These are phyloP conservation scores for Ustilago cynodontis DNA, from an alignment of 1,284 basidiomycete species.

Conservation along the genomic window DNA sequence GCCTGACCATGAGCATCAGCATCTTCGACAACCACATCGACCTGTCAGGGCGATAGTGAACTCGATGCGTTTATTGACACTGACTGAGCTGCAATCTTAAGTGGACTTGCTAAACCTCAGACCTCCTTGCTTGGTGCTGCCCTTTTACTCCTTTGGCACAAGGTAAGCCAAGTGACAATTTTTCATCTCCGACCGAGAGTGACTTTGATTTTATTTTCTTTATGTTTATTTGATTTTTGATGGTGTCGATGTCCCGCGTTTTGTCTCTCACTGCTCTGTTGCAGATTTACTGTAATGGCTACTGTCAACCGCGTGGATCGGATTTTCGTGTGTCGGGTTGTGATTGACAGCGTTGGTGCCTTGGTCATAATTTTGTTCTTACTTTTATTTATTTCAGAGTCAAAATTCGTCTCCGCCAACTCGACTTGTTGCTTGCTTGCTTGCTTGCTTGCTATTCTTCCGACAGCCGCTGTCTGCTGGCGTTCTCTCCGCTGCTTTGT, in stretches of 20 bases:
- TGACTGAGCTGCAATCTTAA: background rate
- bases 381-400: background rate
- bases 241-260: background rate
- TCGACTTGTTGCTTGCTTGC: background rate
- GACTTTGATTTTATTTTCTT: too few species aligned
- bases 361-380: too few species aligned
- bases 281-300: background rate
- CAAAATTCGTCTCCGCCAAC: slow-evolving; percentile 1
- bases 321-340: too few species aligned
- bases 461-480: background rate
- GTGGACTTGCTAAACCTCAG: slow-evolving; percentile 1
- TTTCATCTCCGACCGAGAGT: slow-evolving; percentile 3
- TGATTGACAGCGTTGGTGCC: too few species aligned
- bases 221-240: too few species aligned
- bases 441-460: background rate
- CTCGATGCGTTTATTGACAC: background rate
- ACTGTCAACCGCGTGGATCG: background rate
- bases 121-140: slow-evolving; percentile 9
- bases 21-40: background rate
- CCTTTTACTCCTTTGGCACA: background rate
- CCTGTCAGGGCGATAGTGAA: slow-evolving; percentile 2
- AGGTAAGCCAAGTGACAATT: background rate
- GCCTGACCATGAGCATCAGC: background rate
- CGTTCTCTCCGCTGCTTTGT: background rate
- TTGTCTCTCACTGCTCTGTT: background rate